These are phyloP conservation scores for Mucor piriformis DNA, from an alignment of 371 early-diverging fungal species.

Conservation along the genomic window DNA sequence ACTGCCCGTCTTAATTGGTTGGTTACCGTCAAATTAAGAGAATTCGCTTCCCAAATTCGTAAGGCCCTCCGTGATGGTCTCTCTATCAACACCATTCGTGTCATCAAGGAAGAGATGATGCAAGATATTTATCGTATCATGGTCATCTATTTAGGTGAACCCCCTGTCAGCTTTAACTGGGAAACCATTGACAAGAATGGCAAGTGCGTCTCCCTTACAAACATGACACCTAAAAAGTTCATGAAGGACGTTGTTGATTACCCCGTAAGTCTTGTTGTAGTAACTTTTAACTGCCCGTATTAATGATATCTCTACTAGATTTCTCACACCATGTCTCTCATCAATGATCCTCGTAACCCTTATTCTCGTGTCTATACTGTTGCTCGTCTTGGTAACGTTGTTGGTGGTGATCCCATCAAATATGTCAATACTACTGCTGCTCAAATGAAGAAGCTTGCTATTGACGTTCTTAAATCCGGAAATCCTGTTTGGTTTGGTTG, in stretches of 20 bases:
- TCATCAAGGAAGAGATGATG: constrained; percentile 64
- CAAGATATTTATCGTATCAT: constrained; percentile 75
- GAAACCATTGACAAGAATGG: constrained; percentile 71
- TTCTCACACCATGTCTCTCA: constrained; percentile 67
- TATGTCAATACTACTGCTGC: constrained; percentile 69
- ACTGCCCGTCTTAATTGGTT: constrained; percentile 64
- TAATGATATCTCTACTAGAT: constrained; percentile 39
- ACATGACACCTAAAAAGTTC: constrained; percentile 69
- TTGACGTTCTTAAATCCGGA: constrained; percentile 61
- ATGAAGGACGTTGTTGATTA: constrained; percentile 68
- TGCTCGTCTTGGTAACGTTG: constrained; percentile 75
- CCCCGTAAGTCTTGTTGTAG: constrained; percentile 44
- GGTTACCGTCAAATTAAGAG: constrained; percentile 72
- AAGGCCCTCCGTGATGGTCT: constrained; percentile 46
- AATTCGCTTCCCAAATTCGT: constrained; percentile 69
- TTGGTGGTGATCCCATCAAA: constrained; percentile 66
- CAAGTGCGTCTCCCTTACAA: constrained; percentile 56
- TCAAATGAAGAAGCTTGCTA: constrained; percentile 64
- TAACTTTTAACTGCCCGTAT: background rate
- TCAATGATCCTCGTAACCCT: constrained; percentile 80
- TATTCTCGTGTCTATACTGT: constrained; percentile 71
- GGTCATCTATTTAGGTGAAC: constrained; percentile 77
- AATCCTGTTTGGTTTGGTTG: constrained; percentile 86
- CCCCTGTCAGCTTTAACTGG: constrained; percentile 76
- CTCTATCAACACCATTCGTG: constrained; percentile 37